A percentile compares a stretch with the other conserved stretches of the same genome.
Evolutionary conservation across 306 rosid genomes (phyloP).

Genomic region (Alnus glutinosa): DNA sequence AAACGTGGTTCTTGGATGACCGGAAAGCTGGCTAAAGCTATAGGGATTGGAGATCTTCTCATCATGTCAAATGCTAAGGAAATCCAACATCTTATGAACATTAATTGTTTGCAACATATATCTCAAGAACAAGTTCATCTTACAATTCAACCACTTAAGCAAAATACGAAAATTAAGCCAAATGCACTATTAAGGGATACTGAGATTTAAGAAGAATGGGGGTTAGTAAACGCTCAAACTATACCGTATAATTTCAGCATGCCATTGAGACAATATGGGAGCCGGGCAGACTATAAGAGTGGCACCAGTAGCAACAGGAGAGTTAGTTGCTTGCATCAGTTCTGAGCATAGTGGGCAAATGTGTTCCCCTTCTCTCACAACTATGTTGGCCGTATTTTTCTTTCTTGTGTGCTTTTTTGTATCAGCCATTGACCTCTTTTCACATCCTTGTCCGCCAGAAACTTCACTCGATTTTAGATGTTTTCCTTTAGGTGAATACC

Average conservation of each 20-base stretch:
- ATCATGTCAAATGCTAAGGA: background rate
- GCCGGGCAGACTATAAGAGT: slow-evolving; percentile 96
- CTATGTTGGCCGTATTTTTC: slow-evolving; percentile 49
- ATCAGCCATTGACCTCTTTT: slow-evolving; percentile 24
- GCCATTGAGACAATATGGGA: slow-evolving; percentile 92
- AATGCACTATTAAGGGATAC: background rate
- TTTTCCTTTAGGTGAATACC: slow-evolving; percentile 74
- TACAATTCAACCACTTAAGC: background rate
- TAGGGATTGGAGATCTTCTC: background rate
- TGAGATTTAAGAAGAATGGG: background rate
- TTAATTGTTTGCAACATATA: background rate
- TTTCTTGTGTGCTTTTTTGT: slow-evolving; percentile 31
- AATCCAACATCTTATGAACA: background rate
- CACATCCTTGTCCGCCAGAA: slow-evolving; percentile 37
- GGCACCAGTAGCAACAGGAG: slow-evolving; percentile 88
- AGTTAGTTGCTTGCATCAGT: slow-evolving; percentile 70
- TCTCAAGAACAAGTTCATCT: background rate
- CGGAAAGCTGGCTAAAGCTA: background rate
- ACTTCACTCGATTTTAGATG: slow-evolving; percentile 42
- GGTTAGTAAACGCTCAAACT: slow-evolving; percentile 10
- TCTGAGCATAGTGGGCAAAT: slow-evolving; percentile 81
- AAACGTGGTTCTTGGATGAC: background rate
- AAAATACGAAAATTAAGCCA: background rate
- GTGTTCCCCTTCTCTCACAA: slow-evolving; percentile 68
- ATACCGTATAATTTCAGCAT: slow-evolving; percentile 81